Base-by-base conservation (phyloP, 2,329 filamentous ascomycete genomes). In the Monosporascus sp. region DNA sequence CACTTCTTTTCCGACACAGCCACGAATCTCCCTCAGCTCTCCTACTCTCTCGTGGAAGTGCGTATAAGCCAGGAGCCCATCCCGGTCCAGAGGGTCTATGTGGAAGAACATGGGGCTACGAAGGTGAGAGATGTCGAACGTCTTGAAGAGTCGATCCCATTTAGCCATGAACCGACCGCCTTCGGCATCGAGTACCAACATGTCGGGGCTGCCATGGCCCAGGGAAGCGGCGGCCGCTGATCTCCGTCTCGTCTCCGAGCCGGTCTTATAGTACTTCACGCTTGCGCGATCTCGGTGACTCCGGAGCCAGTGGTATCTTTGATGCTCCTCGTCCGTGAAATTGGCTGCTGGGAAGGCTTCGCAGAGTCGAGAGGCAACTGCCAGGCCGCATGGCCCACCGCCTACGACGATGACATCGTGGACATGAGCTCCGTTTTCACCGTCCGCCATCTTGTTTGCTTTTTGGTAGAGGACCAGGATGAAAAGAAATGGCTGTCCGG, bases 101-200 rank as follows among this genome's bases (percentile, higher is more conserved):
- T 94, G 89, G 73, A 90, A 93, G 63, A 92, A 88, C 86, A 93
- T 88, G 0, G 88, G 89, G 59, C 87, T 91, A 17, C 89, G 78
- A 39, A 94, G 72, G 61, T 91, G 82, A 1, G 79, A 76, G 47
- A 93, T 93, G 48, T 85, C 79, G 45, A 90, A 82, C 3, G 79
- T 80, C 35, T 77, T 74, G 69, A 93, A 93, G 3, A 87, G 77
- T 15, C 76, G 73, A 45, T 88, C 82, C 89, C 89, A 93, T 41
- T 82, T 77, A 9, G 78, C 71, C 76, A 93, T 82, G 88, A 88
- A 93, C 45, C 73, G 63, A 48, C 78, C 71, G 0, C 79, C 81
- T 1, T 80, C 80, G 1, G 80, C 80, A 62, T 93, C 89, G 0
- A 94, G 72, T 0, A 92, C 85, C 0, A 87, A 70, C 61, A 86